A percentile compares a stretch with the other conserved stretches of the same genome.
phyloP scores from a whole-genome alignment of 768 basidiomycete species.

The Suillus subalutaceus region DNA sequence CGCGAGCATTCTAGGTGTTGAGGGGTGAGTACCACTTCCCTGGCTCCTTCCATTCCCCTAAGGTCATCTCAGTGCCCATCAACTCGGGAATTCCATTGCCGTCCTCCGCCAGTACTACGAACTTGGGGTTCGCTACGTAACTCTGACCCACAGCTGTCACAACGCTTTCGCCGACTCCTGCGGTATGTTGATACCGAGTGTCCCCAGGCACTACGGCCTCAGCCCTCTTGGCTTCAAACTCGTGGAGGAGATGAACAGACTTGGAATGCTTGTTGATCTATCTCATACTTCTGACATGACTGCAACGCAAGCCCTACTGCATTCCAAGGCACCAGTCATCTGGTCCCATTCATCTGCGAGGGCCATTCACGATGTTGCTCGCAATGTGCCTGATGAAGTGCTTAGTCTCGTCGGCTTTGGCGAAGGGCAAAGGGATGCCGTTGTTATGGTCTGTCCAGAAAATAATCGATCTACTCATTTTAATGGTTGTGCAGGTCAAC shows the following conservation, averaged over 20 bases:
- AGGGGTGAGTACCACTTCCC: conserved; percentile 61
- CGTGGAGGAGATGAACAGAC: conserved; percentile 90
- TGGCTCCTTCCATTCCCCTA: background rate
- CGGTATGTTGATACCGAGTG: conserved; percentile 55
- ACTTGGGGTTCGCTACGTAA: conserved; percentile 93
- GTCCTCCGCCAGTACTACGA: conserved; percentile 79
- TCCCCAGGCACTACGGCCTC: conserved; percentile 63
- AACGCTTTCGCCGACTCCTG: conserved; percentile 88
- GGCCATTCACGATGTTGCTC: conserved; percentile 73
- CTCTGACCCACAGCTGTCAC: conserved; percentile 89
- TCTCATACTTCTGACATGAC: conserved; percentile 93
- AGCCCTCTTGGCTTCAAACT: conserved; percentile 73
- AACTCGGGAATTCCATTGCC: conserved; percentile 88
- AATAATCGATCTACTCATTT: conserved; percentile 2
- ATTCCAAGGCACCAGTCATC: conserved; percentile 84
- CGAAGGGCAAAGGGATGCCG: conserved; percentile 71
- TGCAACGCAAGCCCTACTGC: conserved; percentile 71
- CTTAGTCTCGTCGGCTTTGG: conserved; percentile 67
- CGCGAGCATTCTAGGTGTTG: conserved; percentile 87
- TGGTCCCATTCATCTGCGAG: conserved; percentile 92
- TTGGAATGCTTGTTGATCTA: conserved; percentile 90
- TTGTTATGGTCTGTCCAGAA: conserved; percentile 71
- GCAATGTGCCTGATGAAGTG: conserved; percentile 85
- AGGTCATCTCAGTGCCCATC: conserved; percentile 68
- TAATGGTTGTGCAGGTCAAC: conserved; percentile 62